Conservation (phyloP, 2,329 filamentous ascomycete genomes). For the Alternaria viburni region DNA sequence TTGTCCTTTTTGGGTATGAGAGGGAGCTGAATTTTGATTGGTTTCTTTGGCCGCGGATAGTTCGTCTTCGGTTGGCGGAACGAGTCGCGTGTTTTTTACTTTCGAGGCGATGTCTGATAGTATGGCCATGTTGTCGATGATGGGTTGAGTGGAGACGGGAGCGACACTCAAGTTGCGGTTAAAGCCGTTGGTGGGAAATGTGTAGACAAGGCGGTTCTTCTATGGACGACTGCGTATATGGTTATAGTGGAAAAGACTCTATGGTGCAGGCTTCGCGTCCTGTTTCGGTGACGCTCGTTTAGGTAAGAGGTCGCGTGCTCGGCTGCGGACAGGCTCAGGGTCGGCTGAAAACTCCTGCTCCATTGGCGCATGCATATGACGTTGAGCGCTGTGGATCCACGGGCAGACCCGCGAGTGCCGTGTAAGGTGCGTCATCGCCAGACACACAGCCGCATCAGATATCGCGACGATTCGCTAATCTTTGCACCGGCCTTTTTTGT, state of each 20-base stretch:
- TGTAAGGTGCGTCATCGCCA: conserved; percentile 8
- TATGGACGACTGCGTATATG: neutral
- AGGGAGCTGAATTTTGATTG: neutral
- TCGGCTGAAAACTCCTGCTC: neutral
- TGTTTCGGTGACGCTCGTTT: neutral
- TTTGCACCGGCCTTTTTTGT: neutral
- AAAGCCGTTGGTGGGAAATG: neutral
- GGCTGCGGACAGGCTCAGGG: neutral
- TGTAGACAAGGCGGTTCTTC: neutral
- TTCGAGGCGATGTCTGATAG: neutral
- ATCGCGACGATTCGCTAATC: neutral
- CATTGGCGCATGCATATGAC: conserved; percentile 3
- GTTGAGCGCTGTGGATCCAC: conserved; percentile 1
- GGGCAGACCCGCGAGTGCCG: neutral
- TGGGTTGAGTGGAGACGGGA: neutral
- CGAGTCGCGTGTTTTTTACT: conserved; percentile 1
- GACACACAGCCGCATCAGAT: neutral
- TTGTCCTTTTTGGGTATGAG: neutral
- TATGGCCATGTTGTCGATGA: neutral
- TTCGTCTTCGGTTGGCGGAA: conserved; percentile 5
- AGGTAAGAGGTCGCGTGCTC: neutral
- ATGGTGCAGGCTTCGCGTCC: neutral
- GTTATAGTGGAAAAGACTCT: neutral
- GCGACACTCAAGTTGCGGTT: neutral
- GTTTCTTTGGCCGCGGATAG: neutral